Percentiles rank a stretch among this genome's conserved stretches.
phyloP scores from a whole-genome alignment of 2,329 filamentous ascomycete species.

The Pyrenochaeta sp. region DNA sequence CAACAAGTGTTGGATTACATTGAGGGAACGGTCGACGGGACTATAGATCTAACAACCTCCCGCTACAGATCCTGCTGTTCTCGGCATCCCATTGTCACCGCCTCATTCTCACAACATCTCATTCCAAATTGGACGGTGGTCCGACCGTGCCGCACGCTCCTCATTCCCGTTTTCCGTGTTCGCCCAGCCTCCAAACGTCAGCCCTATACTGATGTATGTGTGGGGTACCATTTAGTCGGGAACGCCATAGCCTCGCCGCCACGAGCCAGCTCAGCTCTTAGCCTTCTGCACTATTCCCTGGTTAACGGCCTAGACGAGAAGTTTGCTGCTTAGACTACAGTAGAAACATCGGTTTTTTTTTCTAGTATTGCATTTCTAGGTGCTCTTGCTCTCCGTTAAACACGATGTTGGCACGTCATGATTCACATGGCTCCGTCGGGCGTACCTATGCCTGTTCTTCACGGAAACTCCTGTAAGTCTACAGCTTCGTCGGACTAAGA shows the following conservation, averaged over 20 bases:
- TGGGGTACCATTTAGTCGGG: slow-evolving; percentile 18
- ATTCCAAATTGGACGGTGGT: slow-evolving; percentile 3
- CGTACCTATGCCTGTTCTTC: slow-evolving; percentile 15
- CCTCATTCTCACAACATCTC: slow-evolving; percentile 12
- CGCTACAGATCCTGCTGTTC: slow-evolving; percentile 11
- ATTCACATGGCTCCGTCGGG: slow-evolving; percentile 19
- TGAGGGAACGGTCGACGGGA: slow-evolving; percentile 14
- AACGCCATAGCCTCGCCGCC: slow-evolving; percentile 28
- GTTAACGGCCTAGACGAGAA: slow-evolving; percentile 12
- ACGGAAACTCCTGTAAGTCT: slow-evolving; percentile 23
- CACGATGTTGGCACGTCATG: slow-evolving; percentile 22
- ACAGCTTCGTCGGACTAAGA: slow-evolving; percentile 12
- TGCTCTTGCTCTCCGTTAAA: slow-evolving; percentile 12
- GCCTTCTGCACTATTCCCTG: slow-evolving; percentile 13
- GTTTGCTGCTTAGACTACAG: slow-evolving; percentile 8
- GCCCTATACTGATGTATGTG: slow-evolving; percentile 29
- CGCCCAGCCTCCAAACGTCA: slow-evolving; percentile 24
- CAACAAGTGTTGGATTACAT: slow-evolving; percentile 23
- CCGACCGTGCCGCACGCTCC: slow-evolving; percentile 13
- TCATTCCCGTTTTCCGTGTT: slow-evolving; percentile 8
- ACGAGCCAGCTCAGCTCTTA: slow-evolving; percentile 25
- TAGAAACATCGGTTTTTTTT: slow-evolving; percentile 13
- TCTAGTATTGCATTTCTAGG: slow-evolving; percentile 14
- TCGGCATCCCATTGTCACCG: slow-evolving; percentile 17
- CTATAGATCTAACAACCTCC: slow-evolving; percentile 19